Percentiles rank a stretch among this genome's conserved stretches.
phyloP scores from a whole-genome alignment of 2,329 filamentous ascomycete species.

The Botryotinia calthae region DNA sequence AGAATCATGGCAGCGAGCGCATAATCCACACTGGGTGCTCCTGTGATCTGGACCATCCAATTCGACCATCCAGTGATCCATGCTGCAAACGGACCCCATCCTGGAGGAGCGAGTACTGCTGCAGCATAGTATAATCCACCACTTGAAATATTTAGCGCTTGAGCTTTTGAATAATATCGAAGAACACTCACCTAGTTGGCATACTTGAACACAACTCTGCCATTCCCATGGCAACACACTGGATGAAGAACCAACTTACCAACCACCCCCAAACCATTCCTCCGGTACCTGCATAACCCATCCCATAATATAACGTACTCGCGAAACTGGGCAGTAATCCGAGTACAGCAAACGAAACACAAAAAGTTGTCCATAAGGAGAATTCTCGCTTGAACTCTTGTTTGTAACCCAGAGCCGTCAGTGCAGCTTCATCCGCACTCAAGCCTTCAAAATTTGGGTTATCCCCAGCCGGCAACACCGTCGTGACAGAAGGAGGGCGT shows the following conservation, averaged over 20 bases:
- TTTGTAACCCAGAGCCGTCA: conserved; percentile 59
- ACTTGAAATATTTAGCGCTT: conserved; percentile 34
- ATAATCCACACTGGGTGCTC: conserved; percentile 65
- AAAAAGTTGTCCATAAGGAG: conserved; percentile 71
- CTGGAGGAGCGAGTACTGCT: conserved; percentile 65
- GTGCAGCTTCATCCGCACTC: conserved; percentile 56
- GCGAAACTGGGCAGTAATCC: conserved; percentile 70
- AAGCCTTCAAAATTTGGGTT: conserved; percentile 46
- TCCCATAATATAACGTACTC: conserved; percentile 68
- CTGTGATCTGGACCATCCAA: conserved; percentile 66
- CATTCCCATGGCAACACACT: conserved; percentile 66
- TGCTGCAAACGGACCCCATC: conserved; percentile 64
- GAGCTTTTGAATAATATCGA: background rate
- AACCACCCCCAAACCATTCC: conserved; percentile 78
- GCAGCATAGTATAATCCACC: conserved; percentile 73
- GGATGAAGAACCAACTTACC: conserved; percentile 68
- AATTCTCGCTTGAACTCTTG: conserved; percentile 62
- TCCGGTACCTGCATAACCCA: conserved; percentile 56
- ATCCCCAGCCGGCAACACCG: conserved; percentile 49
- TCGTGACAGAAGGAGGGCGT: conserved; percentile 44
- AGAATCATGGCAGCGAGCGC: conserved; percentile 68
- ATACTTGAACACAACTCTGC: conserved; percentile 71
- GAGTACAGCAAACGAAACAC: conserved; percentile 70
- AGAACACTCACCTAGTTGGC: conserved; percentile 55
- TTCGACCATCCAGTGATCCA: conserved; percentile 71